Evolutionary conservation across 1,284 basidiomycete genomes (phyloP), one percentile per base, ranked within the genome.

Genomic region (Ustilago vetiveriae): DNA sequence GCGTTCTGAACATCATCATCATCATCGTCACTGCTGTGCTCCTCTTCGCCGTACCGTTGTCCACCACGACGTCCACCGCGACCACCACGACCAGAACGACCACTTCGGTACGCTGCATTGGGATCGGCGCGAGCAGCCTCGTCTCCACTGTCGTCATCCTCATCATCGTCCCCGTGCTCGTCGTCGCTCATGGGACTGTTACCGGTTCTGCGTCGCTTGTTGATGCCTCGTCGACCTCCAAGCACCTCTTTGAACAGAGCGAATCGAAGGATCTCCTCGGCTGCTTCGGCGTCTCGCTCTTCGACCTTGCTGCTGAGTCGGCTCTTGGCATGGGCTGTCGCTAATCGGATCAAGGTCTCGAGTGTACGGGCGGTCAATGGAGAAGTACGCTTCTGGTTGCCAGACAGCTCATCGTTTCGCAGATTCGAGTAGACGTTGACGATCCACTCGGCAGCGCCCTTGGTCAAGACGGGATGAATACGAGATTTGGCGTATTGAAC

Each of bases 231-330:
- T 87, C 80, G 86, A 3, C 39, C 51, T 80, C 91, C 92, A 48
- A 93, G 87, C 17, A 99, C 95, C 82, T 98, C 96, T 82, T 95
- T 96, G 88, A 95, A 99, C 27, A 99, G 87, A 1, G 96, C 96
- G 83, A 93, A 99, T 19, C 95, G 90, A 78, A 99, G 89, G 75
- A 98, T 95, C 78, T 90, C 90, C 82, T 98, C 94, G 2, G 95
- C 96, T 27, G 90, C 89, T 78, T 87, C 87, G 11, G 96, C 95
- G 83, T 98, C 96, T 5, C 86, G 85, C 80, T 91, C 88, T 76
- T 92, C 90, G 19, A 99, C 92, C 68, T 90, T 90, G 38, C 86
- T 71, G 16, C 94, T 94, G 3, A 99, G 86, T 19, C 95, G 89
- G 13, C 94, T 88, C 84, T 99, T 99, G 60, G 96, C 96, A 82